Evolutionary conservation across 2,329 filamentous ascomycete species (phyloP), one percentile per base, ranked within the genome.

Genomic region (Botrytis aclada): DNA sequence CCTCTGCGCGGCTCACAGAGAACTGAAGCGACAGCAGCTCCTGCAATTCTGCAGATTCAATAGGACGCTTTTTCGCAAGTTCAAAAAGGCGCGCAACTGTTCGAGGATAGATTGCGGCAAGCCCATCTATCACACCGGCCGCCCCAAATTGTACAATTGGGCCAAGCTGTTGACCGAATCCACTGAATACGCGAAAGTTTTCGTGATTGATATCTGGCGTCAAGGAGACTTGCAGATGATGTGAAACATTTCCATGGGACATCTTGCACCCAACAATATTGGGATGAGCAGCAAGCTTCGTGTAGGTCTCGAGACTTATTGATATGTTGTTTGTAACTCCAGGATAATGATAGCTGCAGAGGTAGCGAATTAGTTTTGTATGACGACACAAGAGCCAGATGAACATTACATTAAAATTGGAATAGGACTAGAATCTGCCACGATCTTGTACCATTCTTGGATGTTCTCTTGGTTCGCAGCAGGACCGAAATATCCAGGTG

Each of bases 181-280:
- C 89, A 20, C 88, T 89, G 82, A 87, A 91, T 37, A 88, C 85
- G 74, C 83, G 85, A 81, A 91, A 91, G 62, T 85, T 83, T 3
- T 80, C 77, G 77, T 87, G 85, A 80, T 90, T 86, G 78, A 91
- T 89, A 69, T 83, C 79, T 0, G 88, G 88, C 76, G 86, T 86
- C 22, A 86, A 84, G 3, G 88, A 87, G 71, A 91, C 85, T 79
- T 90, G 86, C 9, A 86, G 83, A 79, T 90, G 88, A 77, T 86
- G 84, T 32, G 88, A 89, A 63, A 90, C 85, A 78, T 90, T 87
- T 66, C 88, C 88, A 79, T 91, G 89, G 1, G 88, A 90, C 78
- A 91, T 86, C 81, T 92, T 91, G 81, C 87, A 89, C 58, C 89
- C 89, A 18, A 91, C 88, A 73, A 91, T 90, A 79, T 91, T 91